Conservation (phyloP, 2,329 filamentous ascomycete species). For the Trichoderma sp. region DNA sequence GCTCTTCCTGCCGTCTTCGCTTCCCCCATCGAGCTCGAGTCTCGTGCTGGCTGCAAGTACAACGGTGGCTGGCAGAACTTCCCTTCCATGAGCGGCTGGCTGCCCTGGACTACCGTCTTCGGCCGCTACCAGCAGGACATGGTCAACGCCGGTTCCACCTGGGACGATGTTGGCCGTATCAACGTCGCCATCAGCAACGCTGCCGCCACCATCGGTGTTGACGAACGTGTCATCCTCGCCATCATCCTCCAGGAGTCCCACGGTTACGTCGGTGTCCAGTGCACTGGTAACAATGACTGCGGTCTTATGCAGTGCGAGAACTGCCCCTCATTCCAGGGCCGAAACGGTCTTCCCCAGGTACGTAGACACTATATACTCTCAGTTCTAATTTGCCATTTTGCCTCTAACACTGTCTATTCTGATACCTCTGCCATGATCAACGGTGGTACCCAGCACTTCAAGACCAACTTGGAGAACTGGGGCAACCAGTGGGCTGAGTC, state of each 20-base stretch:
- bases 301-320: slow-evolving; percentile 14
- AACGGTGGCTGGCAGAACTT: slow-evolving; percentile 11
- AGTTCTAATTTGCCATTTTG: neutral
- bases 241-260: slow-evolving; percentile 14
- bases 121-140: slow-evolving; percentile 12
- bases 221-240: slow-evolving; percentile 15
- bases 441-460: slow-evolving; percentile 18
- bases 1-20: slow-evolving; percentile 6
- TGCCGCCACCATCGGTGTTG: slow-evolving; percentile 8
- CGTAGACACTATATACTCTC: neutral
- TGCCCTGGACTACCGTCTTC: neutral
- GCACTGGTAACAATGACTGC: slow-evolving; percentile 6
- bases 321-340: neutral
- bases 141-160: slow-evolving; percentile 5
- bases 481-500: neutral
- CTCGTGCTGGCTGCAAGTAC: neutral
- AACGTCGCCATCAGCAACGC: slow-evolving; percentile 6
- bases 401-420: neutral
- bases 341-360: slow-evolving; percentile 3
- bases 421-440: slow-evolving; percentile 12
- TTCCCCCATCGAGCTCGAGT: neutral
- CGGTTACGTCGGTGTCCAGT: slow-evolving; percentile 3
- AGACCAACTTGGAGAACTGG: neutral
- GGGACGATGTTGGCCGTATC: slow-evolving; percentile 20
- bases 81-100: slow-evolving; percentile 2